Percentiles rank a stretch among this genome's conserved stretches.
Evolutionary conservation across 257 asterid genomes (phyloP).

Genomic region (Solanum corneliomulleri): DNA sequence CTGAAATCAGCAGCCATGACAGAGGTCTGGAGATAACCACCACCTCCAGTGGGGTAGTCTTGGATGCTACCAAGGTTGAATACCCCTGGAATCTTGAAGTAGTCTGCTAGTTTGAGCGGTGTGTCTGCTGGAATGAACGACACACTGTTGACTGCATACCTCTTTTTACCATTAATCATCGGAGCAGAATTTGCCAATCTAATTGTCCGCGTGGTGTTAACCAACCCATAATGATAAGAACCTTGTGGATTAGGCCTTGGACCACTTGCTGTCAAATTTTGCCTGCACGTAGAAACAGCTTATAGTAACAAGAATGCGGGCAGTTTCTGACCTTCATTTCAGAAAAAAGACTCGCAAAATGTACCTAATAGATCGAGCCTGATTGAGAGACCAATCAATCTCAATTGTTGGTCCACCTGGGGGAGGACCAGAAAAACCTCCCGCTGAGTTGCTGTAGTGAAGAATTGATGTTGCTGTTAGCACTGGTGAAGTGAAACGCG

Average conservation of each 20-base stretch:
- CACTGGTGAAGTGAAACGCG: slow-evolving; percentile 31
- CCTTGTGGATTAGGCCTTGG: slow-evolving; percentile 50
- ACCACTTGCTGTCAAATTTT: slow-evolving; percentile 40
- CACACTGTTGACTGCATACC: slow-evolving; percentile 39
- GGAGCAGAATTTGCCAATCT: slow-evolving; percentile 32
- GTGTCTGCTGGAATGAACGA: slow-evolving; percentile 35
- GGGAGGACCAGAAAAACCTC: slow-evolving; percentile 18
- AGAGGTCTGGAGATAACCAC: slow-evolving; percentile 29
- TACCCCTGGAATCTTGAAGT: slow-evolving; percentile 22
- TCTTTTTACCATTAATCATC: slow-evolving; percentile 20
- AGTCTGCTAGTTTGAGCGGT: slow-evolving; percentile 42
- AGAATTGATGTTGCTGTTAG: slow-evolving; percentile 29
- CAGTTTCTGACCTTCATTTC: not conserved
- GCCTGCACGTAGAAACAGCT: slow-evolving; percentile 6
- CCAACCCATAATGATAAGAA: slow-evolving; percentile 41
- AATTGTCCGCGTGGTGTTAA: slow-evolving; percentile 30
- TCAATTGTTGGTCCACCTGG: slow-evolving; percentile 33
- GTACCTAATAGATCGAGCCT: slow-evolving; percentile 40
- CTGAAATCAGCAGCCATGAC: slow-evolving; percentile 39
- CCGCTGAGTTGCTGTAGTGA: slow-evolving; percentile 28
- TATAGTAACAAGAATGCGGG: not conserved
- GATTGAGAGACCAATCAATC: slow-evolving; percentile 44
- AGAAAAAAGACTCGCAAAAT: not conserved
- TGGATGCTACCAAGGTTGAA: slow-evolving; percentile 25
- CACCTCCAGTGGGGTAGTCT: slow-evolving; percentile 24